Conservation (phyloP, 305 asterid genomes). For the Salvia sclarea region DNA sequence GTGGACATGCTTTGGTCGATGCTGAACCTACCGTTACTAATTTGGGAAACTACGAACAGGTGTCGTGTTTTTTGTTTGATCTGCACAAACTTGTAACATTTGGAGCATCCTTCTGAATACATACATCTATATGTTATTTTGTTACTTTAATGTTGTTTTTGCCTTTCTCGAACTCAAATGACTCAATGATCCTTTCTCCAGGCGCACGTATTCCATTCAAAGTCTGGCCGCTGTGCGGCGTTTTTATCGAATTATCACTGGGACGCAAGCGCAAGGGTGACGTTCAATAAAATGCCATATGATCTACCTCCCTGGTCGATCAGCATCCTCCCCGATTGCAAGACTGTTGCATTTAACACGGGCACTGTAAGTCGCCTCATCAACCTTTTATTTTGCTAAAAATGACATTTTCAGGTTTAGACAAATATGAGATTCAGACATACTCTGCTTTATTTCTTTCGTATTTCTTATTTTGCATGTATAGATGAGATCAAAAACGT, state of each 20-base stretch:
- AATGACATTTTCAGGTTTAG: not conserved
- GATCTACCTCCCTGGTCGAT: conserved; percentile 96
- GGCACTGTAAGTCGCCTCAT: conserved; percentile 60
- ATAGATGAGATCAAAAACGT: conserved; percentile 57
- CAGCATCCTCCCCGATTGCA: conserved; percentile 92
- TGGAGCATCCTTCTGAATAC: not conserved
- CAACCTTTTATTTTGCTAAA: not conserved
- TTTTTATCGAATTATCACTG: conserved; percentile 78
- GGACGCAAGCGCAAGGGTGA: conserved; percentile 61
- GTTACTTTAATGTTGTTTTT: not conserved
- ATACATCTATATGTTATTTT: not conserved
- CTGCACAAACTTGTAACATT: not conserved
- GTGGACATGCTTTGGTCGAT: conserved; percentile 68
- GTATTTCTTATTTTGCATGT: conserved; percentile 6
- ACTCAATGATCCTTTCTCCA: conserved; percentile 30
- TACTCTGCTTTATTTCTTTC: not conserved
- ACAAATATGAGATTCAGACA: not conserved
- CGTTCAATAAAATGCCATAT: conserved; percentile 59
- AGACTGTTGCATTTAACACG: conserved; percentile 66
- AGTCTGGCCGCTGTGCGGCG: conserved; percentile 80
- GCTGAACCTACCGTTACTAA: conserved; percentile 59
- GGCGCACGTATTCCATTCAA: conserved; percentile 69
- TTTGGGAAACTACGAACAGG: conserved; percentile 88
- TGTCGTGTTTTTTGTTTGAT: conserved; percentile 23
- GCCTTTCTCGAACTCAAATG: not conserved